Conservation (phyloP, 257 asterid genomes). For the Solanum chaucha region DNA sequence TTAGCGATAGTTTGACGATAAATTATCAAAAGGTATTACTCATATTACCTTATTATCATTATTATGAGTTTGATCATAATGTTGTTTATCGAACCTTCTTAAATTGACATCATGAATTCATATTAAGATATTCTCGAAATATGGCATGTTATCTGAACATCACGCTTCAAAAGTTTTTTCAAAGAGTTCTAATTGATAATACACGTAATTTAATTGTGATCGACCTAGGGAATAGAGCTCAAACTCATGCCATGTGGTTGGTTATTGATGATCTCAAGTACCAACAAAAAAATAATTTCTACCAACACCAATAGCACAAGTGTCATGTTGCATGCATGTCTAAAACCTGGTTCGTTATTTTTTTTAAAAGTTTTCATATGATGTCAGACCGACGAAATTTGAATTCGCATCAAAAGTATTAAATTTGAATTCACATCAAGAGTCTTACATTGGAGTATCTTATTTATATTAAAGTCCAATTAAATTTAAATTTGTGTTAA, state of each 20-base stretch:
- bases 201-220: neutral
- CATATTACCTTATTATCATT: no score
- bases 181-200: no score
- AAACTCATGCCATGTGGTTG: neutral
- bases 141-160: no score
- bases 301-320: neutral
- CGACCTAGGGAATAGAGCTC: neutral
- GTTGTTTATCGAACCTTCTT: no score
- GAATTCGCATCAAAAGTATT: neutral
- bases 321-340: neutral
- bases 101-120: no score
- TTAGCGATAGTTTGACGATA: no score
- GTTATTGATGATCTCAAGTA: neutral
- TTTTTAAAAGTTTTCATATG: accelerated
- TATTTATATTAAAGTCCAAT: neutral
- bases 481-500: neutral
- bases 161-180: neutral
- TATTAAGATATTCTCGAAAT: no score
- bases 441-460: neutral
- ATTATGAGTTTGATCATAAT: no score
- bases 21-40: no score
- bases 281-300: neutral
- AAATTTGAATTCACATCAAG: neutral
- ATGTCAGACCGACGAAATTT: neutral
- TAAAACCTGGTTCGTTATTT: neutral